Percentiles rank a stretch among this genome's conserved stretches.
phyloP scores from a whole-genome alignment of 1,284 basidiomycete genomes.

The Erythrobasidium hasegawianum region DNA sequence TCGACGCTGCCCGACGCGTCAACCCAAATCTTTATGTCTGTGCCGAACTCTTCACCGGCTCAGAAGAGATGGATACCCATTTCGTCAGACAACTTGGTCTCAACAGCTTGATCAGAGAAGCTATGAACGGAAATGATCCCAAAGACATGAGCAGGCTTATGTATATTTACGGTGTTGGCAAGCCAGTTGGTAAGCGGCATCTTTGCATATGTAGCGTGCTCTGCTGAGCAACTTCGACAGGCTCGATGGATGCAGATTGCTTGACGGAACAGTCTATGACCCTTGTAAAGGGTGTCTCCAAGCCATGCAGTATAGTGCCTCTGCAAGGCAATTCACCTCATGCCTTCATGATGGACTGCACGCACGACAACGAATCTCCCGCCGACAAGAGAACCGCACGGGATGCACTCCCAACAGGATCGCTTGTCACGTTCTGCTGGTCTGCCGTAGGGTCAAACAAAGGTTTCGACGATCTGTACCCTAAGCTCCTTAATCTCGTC shows the following conservation, averaged over 20 bases:
- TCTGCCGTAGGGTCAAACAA: slow-evolving; percentile 89
- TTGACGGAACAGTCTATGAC: slow-evolving; percentile 61
- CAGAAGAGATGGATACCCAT: slow-evolving; percentile 82
- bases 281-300: slow-evolving; percentile 69
- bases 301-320: slow-evolving; percentile 68
- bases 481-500: slow-evolving; percentile 81
- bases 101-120: slow-evolving; percentile 86
- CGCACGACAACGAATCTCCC: slow-evolving; percentile 92
- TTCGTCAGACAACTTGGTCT: slow-evolving; percentile 87
- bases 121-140: slow-evolving; percentile 80
- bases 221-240: slow-evolving; percentile 48
- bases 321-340: slow-evolving; percentile 81
- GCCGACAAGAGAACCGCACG: slow-evolving; percentile 83
- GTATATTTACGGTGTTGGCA: slow-evolving; percentile 81
- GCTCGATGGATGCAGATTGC: slow-evolving; percentile 86
- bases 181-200: slow-evolving; percentile 68
- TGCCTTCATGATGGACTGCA: slow-evolving; percentile 86
- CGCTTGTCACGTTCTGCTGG: slow-evolving; percentile 77
- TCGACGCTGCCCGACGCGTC: slow-evolving; percentile 81
- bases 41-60: slow-evolving; percentile 95
- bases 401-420: slow-evolving; percentile 83
- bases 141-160: slow-evolving; percentile 81
- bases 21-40: slow-evolving; percentile 92
- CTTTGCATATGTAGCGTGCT: background rate
- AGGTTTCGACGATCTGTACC: slow-evolving; percentile 94